Base-by-base conservation (phyloP, 2,329 filamentous ascomycete genomes). In the Alternaria novae-zelandiae region DNA sequence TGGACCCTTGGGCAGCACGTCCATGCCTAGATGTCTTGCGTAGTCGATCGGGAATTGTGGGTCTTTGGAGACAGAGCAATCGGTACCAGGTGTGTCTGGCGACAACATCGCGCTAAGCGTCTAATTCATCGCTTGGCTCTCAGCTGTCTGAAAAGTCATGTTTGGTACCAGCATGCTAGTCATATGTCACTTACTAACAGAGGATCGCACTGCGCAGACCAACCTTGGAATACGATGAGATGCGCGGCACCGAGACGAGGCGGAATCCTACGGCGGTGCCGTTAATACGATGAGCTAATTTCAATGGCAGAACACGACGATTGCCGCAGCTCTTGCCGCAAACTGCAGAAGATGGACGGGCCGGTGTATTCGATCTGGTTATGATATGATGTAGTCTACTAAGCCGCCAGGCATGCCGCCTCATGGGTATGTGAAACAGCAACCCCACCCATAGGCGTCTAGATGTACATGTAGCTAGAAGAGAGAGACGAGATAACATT, bases 361-460 rank as follows among this genome's bases (percentile, higher is more conserved):
- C 25, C 55, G 30, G 30, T 54, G 49, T 25, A 36, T 45, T 28
- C 49, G 54, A 58, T 54, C 55, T 62, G 41, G 36, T 55, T 26
- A 59, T 60, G 67, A 55, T 61, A 56, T 59, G 49, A 68, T 74
- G 51, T 70, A 69, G 61, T 76, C 66, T 73, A 74, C 74, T 72
- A 60, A 71, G 68, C 68, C 77, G 70, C 70, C 68, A 70, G 63
- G 50, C 69, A 62, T 64, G 61, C 59, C 65, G 68, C 51, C 64
- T 54, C 60, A 44, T 69, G 63, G 66, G 61, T 64, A 63, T 59
- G 67, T 70, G 66, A 71, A 73, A 73, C 68, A 63, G 66, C 50
- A 45, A 54, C 63, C 67, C 67, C 66, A 63, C 61, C 61, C 49
- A 61, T 53, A 62, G 61, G 60, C 59, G 44, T 64, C 53, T 65